phyloP scores from a whole-genome alignment of 768 basidiomycete species.

The Leccinum fibrillosum region DNA sequence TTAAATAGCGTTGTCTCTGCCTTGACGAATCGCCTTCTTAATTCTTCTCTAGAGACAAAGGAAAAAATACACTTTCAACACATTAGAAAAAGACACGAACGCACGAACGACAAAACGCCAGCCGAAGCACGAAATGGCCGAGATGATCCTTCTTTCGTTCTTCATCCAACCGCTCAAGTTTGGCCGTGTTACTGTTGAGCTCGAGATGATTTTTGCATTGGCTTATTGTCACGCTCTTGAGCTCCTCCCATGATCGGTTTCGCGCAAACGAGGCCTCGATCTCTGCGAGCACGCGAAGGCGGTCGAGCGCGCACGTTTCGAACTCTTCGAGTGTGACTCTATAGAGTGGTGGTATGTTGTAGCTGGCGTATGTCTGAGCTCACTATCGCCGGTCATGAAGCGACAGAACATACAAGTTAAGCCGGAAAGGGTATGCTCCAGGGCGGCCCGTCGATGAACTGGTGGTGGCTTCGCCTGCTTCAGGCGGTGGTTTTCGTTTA shows the following conservation, averaged over 20 bases:
- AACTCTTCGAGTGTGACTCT: slow-evolving; percentile 96
- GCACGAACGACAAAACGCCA: slow-evolving; percentile 96
- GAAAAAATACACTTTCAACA: not conserved
- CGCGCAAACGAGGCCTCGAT: slow-evolving; percentile 88
- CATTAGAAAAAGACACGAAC: slow-evolving; percentile 31
- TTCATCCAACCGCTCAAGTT: slow-evolving; percentile 43
- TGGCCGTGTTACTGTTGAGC: slow-evolving; percentile 55
- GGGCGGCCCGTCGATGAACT: not conserved
- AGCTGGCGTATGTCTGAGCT: slow-evolving; percentile 47
- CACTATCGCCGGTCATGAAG: not conserved
- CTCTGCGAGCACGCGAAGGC: slow-evolving; percentile 84
- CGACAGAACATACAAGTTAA: slow-evolving; percentile 68
- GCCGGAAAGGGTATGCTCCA: slow-evolving; percentile 53
- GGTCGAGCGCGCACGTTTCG: slow-evolving; percentile 83
- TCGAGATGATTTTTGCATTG: slow-evolving; percentile 79
- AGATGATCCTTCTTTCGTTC: slow-evolving; percentile 84
- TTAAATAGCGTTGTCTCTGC: slow-evolving; percentile 85
- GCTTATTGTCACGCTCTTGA: slow-evolving; percentile 54
- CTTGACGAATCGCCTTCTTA: slow-evolving; percentile 83
- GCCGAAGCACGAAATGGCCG: slow-evolving; percentile 88
- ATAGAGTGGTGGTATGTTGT: slow-evolving; percentile 77
- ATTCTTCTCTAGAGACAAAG: slow-evolving; percentile 65
- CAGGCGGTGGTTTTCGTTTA: slow-evolving; percentile 5
- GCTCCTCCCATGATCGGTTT: slow-evolving; percentile 77
- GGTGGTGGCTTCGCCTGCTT: not conserved